These are phyloP conservation scores for Podospora appendiculata DNA, from an alignment of 495 filamentous ascomycete species.

Conservation along the genomic window DNA sequence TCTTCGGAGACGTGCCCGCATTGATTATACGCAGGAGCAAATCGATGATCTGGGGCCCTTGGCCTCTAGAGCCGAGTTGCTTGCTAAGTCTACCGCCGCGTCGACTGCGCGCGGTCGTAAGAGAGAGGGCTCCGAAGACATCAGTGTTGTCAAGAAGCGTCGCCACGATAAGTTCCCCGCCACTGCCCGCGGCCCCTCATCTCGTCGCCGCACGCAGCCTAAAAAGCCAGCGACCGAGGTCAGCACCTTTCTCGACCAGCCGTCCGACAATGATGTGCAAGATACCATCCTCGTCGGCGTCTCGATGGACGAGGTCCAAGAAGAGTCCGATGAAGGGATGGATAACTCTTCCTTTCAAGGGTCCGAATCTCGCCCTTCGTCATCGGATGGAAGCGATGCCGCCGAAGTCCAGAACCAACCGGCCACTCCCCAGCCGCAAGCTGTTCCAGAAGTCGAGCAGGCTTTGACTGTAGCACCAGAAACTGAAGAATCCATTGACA, in stretches of 20 bases:
- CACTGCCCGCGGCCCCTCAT: conserved; percentile 15
- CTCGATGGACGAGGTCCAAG: conserved; percentile 11
- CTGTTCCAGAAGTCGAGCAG: conserved; percentile 6
- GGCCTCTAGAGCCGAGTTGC: not conserved
- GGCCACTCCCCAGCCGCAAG: conserved; percentile 9
- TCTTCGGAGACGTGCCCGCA: conserved; percentile 35
- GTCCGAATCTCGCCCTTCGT: conserved; percentile 9
- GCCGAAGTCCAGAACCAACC: conserved; percentile 4
- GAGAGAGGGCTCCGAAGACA: conserved; percentile 20
- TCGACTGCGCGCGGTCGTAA: conserved; percentile 18
- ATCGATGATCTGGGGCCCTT: conserved; percentile 24
- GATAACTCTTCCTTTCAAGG: conserved; percentile 14
- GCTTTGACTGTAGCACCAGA: conserved; percentile 8
- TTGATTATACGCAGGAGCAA: conserved; percentile 39
- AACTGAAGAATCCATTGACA: conserved; percentile 5
- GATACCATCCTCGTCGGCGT: conserved; percentile 44
- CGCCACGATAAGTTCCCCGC: conserved; percentile 24
- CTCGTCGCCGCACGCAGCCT: conserved; percentile 26
- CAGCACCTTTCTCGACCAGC: conserved; percentile 22
- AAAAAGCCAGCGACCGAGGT: conserved; percentile 24
- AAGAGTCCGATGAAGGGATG: conserved; percentile 12
- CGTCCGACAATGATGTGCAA: conserved; percentile 35
- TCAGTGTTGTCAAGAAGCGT: conserved; percentile 20
- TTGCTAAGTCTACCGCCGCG: conserved; percentile 13
- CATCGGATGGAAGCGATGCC: conserved; percentile 11